Base-by-base conservation (phyloP, 73 alveolate genomes). In the Blepharisma stoltei region DNA sequence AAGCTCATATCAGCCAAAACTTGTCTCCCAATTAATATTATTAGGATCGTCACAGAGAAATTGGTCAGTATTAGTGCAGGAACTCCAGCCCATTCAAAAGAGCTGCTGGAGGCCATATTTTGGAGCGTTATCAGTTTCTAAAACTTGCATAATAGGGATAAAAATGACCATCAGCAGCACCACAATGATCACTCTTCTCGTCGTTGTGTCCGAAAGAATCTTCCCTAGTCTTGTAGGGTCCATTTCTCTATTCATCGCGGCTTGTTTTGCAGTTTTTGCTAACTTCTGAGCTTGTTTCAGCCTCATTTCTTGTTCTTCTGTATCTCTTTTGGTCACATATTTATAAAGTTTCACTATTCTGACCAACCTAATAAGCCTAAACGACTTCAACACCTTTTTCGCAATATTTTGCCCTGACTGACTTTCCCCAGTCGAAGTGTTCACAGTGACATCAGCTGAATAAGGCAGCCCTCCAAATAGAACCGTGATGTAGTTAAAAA, bases 171-270 rank as follows among this genome's bases (percentile, higher is more conserved):
- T 95, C 41, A 89, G 89, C 8, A 96, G 88, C n/a, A 95, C 94
- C 38, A 94, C 86, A 6, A 95, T 77, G n/a, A 95, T 92, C 54
- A 95, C 97, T 90, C 97, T 92, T 86, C 95, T 83, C 49, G 97
- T 94, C 21, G 95, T 95, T 48, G 80, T 79, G 47, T 95, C 97
- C 44, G 98, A 90, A 18, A 95, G 84, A 48, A 86, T 80, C 79
- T 91, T 94, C 47, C 99, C 98, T 21, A 95, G 95, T 53, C 91
- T 78, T 68, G 11, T 20, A 1, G 79, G 79, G 67, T 69, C 79
- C 79, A 69, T 69, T 5, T 69, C 79, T 46, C 94, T 76, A 69
- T 87, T 90, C 44, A 90, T 68, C n/a, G 94, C 94, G 0, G 97
- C 97, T 54, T 90, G 87, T 54, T 82, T 80, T 7, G 93, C 90